Evolutionary conservation across 352 stramenopile genomes (phyloP), one percentile per base, ranked within the genome.

Genomic region (Phytophthora chlamydospora): DNA sequence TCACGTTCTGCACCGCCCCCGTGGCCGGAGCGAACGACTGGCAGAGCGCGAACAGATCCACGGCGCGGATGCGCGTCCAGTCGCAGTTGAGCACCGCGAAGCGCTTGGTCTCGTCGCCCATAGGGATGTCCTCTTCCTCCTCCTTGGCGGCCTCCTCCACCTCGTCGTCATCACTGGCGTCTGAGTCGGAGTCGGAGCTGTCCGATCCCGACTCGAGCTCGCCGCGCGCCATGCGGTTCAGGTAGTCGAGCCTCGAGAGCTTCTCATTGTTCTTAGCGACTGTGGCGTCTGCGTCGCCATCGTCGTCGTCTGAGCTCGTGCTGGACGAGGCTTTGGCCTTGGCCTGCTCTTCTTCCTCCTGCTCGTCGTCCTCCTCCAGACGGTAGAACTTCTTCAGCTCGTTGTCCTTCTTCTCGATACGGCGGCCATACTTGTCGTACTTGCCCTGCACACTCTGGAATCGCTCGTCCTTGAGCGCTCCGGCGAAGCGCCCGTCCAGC

Each of bases 51-150:
- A 98, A 98, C 24, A 99, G 61, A 76, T 99, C 97, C 31, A 98
- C 87, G 3, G 97, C 96, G 38, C 93, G 91, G 48, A 99, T 93
- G 55, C 97, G 80, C 34, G 93, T 88, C 97, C 97, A 99, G 80
- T 99, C 97, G 58, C 97, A 96, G 74, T 98, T 98, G 46, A 97
- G 85, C 17, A 99, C 79, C 0, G 96, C 96, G 38, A 99, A 91
- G 14, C 85, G 83, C 47, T 83, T 92, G 10, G 92, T 97, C 45
- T 89, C 85, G 3, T 92, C 89, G 32, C 83, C 88, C 34, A 95
- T 66, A 7, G 81, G 88, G 47, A 94, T 93, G 33, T 95, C 83
- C 53, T 94, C 85, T 29, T 84, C 66, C 57, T 88, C 71, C 0
- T 83, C 62, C n/a, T 77, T 49, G 6, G 79, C 73, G 6, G 62